phyloP scores from a whole-genome alignment of 441 rosid genomes.

The Corymbia citriodora region DNA sequence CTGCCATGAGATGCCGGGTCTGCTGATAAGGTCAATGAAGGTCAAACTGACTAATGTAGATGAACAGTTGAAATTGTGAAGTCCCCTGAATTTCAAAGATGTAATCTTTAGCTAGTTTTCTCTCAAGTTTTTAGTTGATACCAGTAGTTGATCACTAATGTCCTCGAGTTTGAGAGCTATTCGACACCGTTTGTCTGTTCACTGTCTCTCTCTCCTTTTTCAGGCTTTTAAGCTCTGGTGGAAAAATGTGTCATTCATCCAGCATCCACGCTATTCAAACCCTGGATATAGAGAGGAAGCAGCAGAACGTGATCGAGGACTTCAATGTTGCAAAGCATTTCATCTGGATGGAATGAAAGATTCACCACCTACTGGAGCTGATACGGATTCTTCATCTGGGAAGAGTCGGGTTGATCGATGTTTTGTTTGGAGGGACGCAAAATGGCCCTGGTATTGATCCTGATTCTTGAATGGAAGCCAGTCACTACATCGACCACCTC shows the following conservation, averaged over 20 bases:
- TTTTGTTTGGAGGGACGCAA: conserved; percentile 84
- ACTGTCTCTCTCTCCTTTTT: background rate
- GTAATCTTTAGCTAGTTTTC: background rate
- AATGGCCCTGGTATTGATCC: conserved; percentile 79
- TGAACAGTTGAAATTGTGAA: background rate
- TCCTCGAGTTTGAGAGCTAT: background rate
- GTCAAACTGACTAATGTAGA: background rate
- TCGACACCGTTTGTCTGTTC: background rate
- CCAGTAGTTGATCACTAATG: background rate
- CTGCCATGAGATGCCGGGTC: background rate
- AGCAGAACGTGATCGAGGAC: conserved; percentile 39
- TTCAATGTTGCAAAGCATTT: conserved; percentile 31
- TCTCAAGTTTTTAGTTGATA: background rate
- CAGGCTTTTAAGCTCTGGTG: conserved; percentile 93
- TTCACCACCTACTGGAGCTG: conserved; percentile 1
- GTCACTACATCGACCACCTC: background rate
- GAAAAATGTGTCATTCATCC: conserved; percentile 67
- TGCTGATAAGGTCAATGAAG: background rate
- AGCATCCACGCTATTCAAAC: conserved; percentile 65
- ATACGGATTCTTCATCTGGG: conserved; percentile 4
- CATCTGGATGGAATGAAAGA: conserved; percentile 3
- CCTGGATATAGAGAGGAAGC: conserved; percentile 65
- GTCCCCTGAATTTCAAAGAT: background rate
- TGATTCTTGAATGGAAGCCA: background rate
- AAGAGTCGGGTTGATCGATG: conserved; percentile 23